Evolutionary conservation across 805 yeast genomes (phyloP).

Genomic region (Candida michaelii): DNA sequence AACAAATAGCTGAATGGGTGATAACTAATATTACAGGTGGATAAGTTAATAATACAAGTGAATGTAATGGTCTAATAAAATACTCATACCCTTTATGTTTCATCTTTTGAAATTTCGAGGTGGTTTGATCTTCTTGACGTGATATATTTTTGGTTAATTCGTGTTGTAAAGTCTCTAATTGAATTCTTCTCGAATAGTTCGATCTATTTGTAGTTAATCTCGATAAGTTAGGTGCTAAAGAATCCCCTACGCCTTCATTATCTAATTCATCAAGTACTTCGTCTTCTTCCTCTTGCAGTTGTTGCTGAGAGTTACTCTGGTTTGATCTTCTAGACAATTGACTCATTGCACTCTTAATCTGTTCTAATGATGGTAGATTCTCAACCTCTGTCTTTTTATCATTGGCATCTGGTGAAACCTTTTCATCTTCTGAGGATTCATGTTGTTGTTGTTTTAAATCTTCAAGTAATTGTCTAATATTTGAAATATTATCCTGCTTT

Average conservation of each 20-base stretch:
- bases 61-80: slow-evolving; percentile 57
- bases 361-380: background rate
- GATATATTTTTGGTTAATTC: slow-evolving; percentile 8
- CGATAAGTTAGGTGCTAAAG: slow-evolving; percentile 38
- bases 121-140: background rate
- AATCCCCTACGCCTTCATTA: slow-evolving; percentile 34
- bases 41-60: slow-evolving; percentile 58
- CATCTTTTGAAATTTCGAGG: slow-evolving; percentile 10
- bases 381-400: background rate
- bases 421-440: slow-evolving; percentile 9
- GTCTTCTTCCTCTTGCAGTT: slow-evolving; percentile 9
- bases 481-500: slow-evolving; percentile 57
- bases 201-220: slow-evolving; percentile 36
- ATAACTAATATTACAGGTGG: slow-evolving; percentile 76
- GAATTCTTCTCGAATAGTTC: slow-evolving; percentile 27
- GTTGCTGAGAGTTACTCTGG: too few species aligned
- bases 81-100: slow-evolving; percentile 39
- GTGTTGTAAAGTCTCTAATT: slow-evolving; percentile 21
- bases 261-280: slow-evolving; percentile 14
- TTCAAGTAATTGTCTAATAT: slow-evolving; percentile 45
- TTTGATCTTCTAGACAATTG: slow-evolving; percentile 4
- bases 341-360: slow-evolving; percentile 6
- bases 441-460: slow-evolving; percentile 3
- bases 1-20: slow-evolving; percentile 66
- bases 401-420: background rate